Evolutionary conservation across 139 green algal species (phyloP), one percentile per base, ranked within the genome.

Genomic region (Eudorina sp.): DNA sequence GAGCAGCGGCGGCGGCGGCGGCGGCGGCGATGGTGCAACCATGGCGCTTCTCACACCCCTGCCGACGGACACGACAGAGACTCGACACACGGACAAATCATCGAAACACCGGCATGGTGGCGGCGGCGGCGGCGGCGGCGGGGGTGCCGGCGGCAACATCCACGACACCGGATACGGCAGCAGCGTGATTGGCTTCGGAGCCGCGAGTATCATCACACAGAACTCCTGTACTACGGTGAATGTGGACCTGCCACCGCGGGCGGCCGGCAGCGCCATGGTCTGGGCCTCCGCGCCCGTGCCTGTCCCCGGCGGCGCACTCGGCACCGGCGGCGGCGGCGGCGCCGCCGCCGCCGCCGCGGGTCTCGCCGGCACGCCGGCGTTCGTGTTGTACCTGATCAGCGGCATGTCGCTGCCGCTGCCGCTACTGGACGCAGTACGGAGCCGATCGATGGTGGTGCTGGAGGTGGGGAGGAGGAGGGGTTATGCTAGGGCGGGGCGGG

Each of bases 351-450:
- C n/a, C 66, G 31, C 66, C n/a, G 19, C 36, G 51, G 11, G 3
- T 46, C n/a, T n/a, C 72, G 45, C 23, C 73, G 36, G 19, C 6
- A 29, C 73, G 34, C 53, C 77, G 0, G 77, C 36, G 19, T 70
- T 72, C 11, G 51, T 72, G 53, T 23, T 84, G 19, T 84, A 84
- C 77, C 77, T 84, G 6, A 53, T 36, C 23, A 84, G 77, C 36
- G 9, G 23, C 16, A 38, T 72, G 31, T 36, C 53, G 77, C 51
- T 84, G 77, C 77, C 77, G 38, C 21, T 4, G 25, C 19, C 40
- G 77, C 77, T 84, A 53, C 77, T 84, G 38, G 36, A 11, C 25
- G 77, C 77, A 5, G 77, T 64, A 21, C 21, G 77, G 21, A 53
- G 72, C 31, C 34, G 38, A 3, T 53, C 36, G 0, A 55, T 53